A percentile compares a stretch with the other conserved stretches of the same genome.
Evolutionary conservation across 2,329 filamentous ascomycete genomes (phyloP).

Genomic region (Macrophomina tecta): DNA sequence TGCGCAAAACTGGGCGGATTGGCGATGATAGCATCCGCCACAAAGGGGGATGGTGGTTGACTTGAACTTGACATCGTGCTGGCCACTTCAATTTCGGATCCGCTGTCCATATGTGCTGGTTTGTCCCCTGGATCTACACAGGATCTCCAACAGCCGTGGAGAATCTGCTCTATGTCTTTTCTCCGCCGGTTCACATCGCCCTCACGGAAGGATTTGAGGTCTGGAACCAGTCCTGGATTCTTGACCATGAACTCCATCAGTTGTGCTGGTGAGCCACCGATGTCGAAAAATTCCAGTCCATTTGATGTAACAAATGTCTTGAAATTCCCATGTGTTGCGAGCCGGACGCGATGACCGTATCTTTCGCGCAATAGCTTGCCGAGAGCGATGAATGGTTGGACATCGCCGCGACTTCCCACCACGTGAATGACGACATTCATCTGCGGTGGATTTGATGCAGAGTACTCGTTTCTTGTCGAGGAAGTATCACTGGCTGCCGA

Average conservation of each 20-base stretch:
- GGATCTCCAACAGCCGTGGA: constrained; percentile 49
- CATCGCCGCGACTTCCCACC: no score
- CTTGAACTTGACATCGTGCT: constrained; percentile 75
- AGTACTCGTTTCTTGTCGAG: not conserved
- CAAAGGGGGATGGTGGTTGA: constrained; percentile 76
- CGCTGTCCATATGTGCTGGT: not conserved
- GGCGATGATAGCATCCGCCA: constrained; percentile 82
- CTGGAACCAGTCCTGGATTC: constrained; percentile 53
- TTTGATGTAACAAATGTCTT: constrained; percentile 32
- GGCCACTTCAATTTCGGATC: not conserved
- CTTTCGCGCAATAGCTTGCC: constrained; percentile 14
- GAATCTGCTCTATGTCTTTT: constrained; percentile 44
- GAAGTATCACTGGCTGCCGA: not conserved
- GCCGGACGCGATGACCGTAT: constrained; percentile 39
- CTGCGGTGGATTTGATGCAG: not conserved
- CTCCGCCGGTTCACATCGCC: constrained; percentile 43
- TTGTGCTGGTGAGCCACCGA: constrained; percentile 45
- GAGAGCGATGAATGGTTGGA: constrained; percentile 25
- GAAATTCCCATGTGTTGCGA: constrained; percentile 38
- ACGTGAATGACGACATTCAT: constrained; percentile 7
- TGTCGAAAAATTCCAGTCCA: constrained; percentile 44
- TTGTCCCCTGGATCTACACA: constrained; percentile 36
- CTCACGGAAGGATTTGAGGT: constrained; percentile 44
- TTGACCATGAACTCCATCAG: constrained; percentile 60
- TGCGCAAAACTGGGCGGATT: constrained; percentile 81